Evolutionary conservation across 805 yeast genomes (phyloP).

Genomic region (Suhomyces prunicola): DNA sequence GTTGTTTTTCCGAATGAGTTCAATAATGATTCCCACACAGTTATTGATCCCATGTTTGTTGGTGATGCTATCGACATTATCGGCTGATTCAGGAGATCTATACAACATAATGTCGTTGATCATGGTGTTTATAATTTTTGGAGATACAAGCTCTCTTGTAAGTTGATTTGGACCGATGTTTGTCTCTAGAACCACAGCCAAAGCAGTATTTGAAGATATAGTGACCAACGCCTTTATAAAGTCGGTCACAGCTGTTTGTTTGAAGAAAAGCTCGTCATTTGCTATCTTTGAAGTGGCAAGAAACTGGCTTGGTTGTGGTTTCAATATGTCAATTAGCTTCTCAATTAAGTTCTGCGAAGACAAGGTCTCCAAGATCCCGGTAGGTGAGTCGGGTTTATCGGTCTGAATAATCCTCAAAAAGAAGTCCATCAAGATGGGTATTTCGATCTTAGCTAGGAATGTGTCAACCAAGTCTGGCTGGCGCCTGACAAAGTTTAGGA

Average conservation of each 20-base stretch:
- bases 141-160: conserved; percentile 85
- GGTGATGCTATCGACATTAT: conserved; percentile 10
- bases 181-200: conserved; percentile 79
- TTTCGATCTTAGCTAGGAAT: conserved; percentile 81
- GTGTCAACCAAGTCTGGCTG: conserved; percentile 72
- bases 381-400: conserved; percentile 85
- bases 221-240: conserved; percentile 91
- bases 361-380: conserved; percentile 78
- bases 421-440: conserved; percentile 93
- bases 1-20: conserved; percentile 90
- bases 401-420: conserved; percentile 85
- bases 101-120: conserved; percentile 68
- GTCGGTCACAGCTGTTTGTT: conserved; percentile 93
- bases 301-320: conserved; percentile 63
- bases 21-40: conserved; percentile 93
- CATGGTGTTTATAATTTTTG: conserved; percentile 59
- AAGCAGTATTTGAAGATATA: conserved; percentile 74
- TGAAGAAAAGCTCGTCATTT: conserved; percentile 36
- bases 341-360: conserved; percentile 73
- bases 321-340: conserved; percentile 64
- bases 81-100: conserved; percentile 12
- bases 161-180: conserved; percentile 95
- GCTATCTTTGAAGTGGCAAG: conserved; percentile 16
- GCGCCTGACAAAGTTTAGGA: conserved; percentile 65
- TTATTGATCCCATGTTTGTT: conserved; percentile 89